Evolutionary conservation across 495 filamentous ascomycete species (phyloP), one percentile per base, ranked within the genome.

Genomic region (Hamigera avellanea): DNA sequence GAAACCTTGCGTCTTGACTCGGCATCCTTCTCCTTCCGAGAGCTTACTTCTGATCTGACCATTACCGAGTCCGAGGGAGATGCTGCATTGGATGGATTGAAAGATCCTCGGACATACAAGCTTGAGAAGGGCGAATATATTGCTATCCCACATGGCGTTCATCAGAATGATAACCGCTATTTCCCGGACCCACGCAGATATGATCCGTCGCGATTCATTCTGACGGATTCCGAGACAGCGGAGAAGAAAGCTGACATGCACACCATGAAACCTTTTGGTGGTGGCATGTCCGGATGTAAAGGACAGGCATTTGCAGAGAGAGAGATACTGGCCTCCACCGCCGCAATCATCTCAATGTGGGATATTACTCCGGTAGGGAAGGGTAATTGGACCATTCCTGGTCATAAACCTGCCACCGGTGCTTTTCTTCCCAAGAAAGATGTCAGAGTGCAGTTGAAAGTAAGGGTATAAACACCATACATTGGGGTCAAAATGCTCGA

Each of bases 1-100:
- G 75, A 80, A 52, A 56, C 67, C 17, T 39, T 75, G 28, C 66
- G 73, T 7, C 46, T 78, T 7, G 64, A 74, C 40, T 57, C 66
- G 9, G 61, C 61, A n/a, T 55, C 62, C 2, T 58, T 68, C 26
- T 64, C 61, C 6, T 56, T 66, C 37, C 59, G 62, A 19, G 41
- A 63, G 30, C 46, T 71, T 18, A 55, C 57, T 8, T 46, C 62
- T 0, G 64, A 72, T 32, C 40, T 72, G 29, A 61, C 50, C 6
- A 26, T 75, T 19, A 56, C 57, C 0, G 64, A 71, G 40, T 61
- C 63, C 6, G 42, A 45, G 1, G 55, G 61, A 44, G 65, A 69
- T 34, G 59, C 59, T 3, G 36, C 33, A 33, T 21, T 30, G 2
- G 47, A 45, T 13, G 42, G 42, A 3, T 16, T 33, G 9, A 33